These are phyloP conservation scores for Candida palmyrensis DNA, from an alignment of 805 yeast species.

Conservation along the genomic window DNA sequence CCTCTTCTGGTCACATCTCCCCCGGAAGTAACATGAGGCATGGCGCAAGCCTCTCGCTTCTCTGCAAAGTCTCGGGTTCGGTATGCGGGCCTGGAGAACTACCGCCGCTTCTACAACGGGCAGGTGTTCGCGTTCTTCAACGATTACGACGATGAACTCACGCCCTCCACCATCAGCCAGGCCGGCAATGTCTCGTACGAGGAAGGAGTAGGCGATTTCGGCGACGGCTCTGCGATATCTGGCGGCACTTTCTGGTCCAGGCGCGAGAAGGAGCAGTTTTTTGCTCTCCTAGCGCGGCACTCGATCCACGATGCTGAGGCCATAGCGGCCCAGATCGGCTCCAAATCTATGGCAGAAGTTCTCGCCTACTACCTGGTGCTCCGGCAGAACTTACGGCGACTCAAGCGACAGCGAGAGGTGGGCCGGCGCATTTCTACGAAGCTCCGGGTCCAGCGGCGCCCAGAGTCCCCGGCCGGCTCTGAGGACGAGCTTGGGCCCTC, in stretches of 20 bases:
- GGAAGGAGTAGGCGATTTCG: neutral
- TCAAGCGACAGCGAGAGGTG: slow-evolving; percentile 13
- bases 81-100: slow-evolving; percentile 27
- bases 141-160: neutral
- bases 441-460: no score
- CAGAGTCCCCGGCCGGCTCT: no score
- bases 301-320: slow-evolving; percentile 43
- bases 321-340: slow-evolving; percentile 32
- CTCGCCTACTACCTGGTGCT: slow-evolving; percentile 39
- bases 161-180: slow-evolving; percentile 1
- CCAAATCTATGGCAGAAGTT: slow-evolving; percentile 42
- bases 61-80: no score
- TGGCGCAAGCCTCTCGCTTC: no score
- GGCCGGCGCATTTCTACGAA: neutral
- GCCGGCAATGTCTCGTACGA: slow-evolving; percentile 1
- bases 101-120: slow-evolving; percentile 22
- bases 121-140: slow-evolving; percentile 18
- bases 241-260: slow-evolving; percentile 41
- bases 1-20: no score
- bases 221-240: neutral
- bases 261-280: slow-evolving; percentile 48
- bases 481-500: no score
- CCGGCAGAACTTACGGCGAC: slow-evolving; percentile 16
- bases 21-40: no score
- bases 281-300: slow-evolving; percentile 42